phyloP scores from a whole-genome alignment of 2,329 filamentous ascomycete species.

The Aureobasidium namibiae region DNA sequence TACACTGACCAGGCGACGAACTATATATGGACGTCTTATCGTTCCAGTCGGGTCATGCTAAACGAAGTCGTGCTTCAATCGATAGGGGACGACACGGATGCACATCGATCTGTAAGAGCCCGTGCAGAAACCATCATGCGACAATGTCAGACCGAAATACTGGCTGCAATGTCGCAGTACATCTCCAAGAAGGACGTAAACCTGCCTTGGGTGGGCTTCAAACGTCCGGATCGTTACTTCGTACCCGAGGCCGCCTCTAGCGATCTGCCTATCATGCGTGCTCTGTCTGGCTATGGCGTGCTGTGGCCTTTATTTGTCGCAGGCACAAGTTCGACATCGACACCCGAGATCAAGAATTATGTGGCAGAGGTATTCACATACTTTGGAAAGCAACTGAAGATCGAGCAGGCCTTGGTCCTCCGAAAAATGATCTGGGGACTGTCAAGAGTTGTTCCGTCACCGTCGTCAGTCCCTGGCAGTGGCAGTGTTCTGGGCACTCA shows the following conservation, averaged over 20 bases:
- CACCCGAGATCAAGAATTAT: background rate
- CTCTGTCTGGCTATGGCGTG: background rate
- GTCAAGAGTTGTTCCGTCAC: background rate
- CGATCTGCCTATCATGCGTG: background rate
- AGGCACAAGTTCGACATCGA: background rate
- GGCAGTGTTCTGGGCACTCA: background rate
- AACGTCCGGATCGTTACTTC: background rate
- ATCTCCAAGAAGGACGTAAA: background rate
- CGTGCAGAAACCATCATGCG: background rate
- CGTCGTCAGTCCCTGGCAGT: background rate
- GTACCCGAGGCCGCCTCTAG: background rate
- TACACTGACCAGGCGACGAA: constrained; percentile 1
- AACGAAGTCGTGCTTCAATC: background rate
- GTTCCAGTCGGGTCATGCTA: background rate
- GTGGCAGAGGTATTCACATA: background rate
- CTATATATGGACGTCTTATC: background rate
- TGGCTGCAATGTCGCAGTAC: background rate
- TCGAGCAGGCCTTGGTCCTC: constrained; percentile 3
- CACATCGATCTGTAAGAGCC: background rate
- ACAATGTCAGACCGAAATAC: background rate
- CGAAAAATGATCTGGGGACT: background rate
- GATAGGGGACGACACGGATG: background rate
- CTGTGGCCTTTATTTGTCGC: constrained; percentile 2
- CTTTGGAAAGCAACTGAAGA: background rate
- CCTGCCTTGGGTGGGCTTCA: background rate